Evolutionary conservation across 1,284 basidiomycete genomes (phyloP).

Genomic region (Papiliotrema terrestris): DNA sequence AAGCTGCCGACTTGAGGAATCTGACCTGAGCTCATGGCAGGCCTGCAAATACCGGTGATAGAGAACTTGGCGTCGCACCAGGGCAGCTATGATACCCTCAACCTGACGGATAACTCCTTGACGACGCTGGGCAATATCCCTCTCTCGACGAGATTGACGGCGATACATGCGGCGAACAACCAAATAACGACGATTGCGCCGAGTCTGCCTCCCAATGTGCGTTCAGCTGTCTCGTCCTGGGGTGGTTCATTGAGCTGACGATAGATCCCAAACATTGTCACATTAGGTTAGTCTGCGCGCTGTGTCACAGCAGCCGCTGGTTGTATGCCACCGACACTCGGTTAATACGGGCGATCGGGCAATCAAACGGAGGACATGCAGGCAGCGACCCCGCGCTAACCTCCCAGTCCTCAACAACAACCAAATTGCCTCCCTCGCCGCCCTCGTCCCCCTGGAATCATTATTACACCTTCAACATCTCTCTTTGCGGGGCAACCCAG

Average conservation of each 20-base stretch:
- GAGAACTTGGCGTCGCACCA: conserved; percentile 97
- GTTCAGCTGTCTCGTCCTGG: conserved; percentile 7
- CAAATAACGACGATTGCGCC: conserved; percentile 76
- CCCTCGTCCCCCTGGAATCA: conserved; percentile 74
- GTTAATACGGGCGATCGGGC: no score
- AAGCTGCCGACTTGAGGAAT: conserved; percentile 37
- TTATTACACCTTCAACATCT: conserved; percentile 76
- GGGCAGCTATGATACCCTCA: conserved; percentile 65
- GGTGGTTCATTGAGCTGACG: conserved; percentile 3
- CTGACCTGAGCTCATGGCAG: conserved; percentile 50
- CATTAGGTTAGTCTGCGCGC: conserved; percentile 32
- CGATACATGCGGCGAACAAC: conserved; percentile 95
- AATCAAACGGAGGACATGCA: background rate
- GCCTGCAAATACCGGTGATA: conserved; percentile 95
- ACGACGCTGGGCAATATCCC: conserved; percentile 87
- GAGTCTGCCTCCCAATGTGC: conserved; percentile 43
- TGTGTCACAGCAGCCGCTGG: no score
- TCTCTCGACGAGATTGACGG: conserved; percentile 71
- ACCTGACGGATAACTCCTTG: conserved; percentile 96
- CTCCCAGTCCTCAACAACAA: conserved; percentile 44
- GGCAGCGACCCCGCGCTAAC: conserved; percentile 7
- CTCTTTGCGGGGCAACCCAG: conserved; percentile 83
- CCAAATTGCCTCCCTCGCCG: conserved; percentile 71
- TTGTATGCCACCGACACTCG: no score
- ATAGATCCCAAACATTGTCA: conserved; percentile 49